Evolutionary conservation across 2,329 filamentous ascomycete genomes (phyloP), one percentile per base, ranked within the genome.

Genomic region (Neobulgaria alba): DNA sequence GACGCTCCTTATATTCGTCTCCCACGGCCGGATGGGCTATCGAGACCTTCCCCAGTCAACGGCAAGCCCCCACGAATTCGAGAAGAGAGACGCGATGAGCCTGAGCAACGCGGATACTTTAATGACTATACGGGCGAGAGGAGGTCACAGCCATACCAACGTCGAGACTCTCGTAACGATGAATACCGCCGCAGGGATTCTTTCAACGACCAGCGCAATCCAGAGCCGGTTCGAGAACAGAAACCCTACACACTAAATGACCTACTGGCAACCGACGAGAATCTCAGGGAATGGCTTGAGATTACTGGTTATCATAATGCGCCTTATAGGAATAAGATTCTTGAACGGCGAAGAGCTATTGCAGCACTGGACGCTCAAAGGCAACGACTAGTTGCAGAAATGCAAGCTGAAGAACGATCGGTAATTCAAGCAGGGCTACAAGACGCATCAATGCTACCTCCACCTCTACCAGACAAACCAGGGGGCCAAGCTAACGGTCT

Each of bases 211-310:
- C 36, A 35, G 21, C 43, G 38, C n/a, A 41, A 40, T 30, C 45
- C 46, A 39, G 55, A 52, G n/a, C 19, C 10, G 35, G 20, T 15
- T 14, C 41, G 41, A 35, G 49, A 52, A 35, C 33, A 36, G 33
- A 45, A 36, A 18, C 38, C 10, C 12, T 48, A 54, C 20, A 51
- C 44, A 17, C 42, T 60, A 14, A 36, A 39, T 33, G 48, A 57
- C 21, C 4, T 57, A 12, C 38, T 61, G 23, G 43, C 48, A 23
- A 39, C 49, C 39, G 49, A 61, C 31, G 41, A 52, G 26, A 57
- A 63, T 39, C 41, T 64, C 21, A 55, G 51, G 48, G 57, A 61
- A 39, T 64, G 61, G 60, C 43, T 64, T 29, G 50, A 58, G 10
- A 50, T 60, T 16, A 62, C 61, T 18, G 54, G 56, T 3, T 64